A percentile compares a stretch with the other conserved stretches of the same genome.
phyloP scores from a whole-genome alignment of 176 grass and related monocot genomes.

The Carex scoparia region DNA sequence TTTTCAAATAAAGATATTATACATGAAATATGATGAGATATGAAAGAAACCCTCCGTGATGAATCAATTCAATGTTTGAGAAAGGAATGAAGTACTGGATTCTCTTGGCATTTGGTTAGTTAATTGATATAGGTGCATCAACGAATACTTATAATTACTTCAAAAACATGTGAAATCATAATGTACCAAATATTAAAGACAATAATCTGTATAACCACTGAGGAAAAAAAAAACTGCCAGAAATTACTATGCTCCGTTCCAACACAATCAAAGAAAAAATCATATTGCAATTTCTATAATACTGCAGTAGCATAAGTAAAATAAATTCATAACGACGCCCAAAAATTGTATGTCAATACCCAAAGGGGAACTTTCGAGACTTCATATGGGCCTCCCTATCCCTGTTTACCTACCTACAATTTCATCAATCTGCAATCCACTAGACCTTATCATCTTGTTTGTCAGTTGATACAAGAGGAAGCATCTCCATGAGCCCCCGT shows the following conservation, averaged over 20 bases:
- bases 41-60: too few species aligned
- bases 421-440: constrained; percentile 3
- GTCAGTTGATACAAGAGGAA: constrained; percentile 60
- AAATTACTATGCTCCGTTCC: not conserved
- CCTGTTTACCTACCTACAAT: constrained; percentile 3
- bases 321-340: not conserved
- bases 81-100: too few species aligned
- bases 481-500: constrained; percentile 64
- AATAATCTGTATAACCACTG: not conserved
- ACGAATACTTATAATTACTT: not conserved
- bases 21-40: too few species aligned
- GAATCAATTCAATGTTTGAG: too few species aligned
- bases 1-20: too few species aligned
- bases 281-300: constrained; percentile 11
- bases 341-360: constrained; percentile 16
- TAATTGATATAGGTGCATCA: too few species aligned
- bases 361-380: not conserved
- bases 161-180: not conserved
- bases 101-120: too few species aligned
- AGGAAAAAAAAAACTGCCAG: not conserved
- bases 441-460: constrained; percentile 85
- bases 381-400: constrained; percentile 30
- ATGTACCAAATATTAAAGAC: not conserved
- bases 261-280: constrained; percentile 10
- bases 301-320: not conserved